Evolutionary conservation across 176 grass and related monocot species (phyloP).

Genomic region (Phyllostachys edulis): DNA sequence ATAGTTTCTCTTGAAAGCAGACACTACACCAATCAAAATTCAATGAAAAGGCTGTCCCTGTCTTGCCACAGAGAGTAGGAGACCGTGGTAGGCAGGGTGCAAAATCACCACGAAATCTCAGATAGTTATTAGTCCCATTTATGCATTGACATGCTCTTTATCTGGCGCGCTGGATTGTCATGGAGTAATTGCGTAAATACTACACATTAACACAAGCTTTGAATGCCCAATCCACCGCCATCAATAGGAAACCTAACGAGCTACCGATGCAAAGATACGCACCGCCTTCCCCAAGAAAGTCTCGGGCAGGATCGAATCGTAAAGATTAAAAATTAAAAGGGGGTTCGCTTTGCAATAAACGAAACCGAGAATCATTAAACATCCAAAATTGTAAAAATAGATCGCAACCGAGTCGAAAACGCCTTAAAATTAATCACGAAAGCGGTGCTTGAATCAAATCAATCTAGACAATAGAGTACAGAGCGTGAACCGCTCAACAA

Average conservation of each 20-base stretch:
- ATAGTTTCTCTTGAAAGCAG: neutral
- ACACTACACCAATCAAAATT: neutral
- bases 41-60: neutral
- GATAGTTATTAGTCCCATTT: slow-evolving; percentile 28
- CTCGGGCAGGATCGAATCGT: neutral
- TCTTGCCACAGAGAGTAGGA: slow-evolving; percentile 14
- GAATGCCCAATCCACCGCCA: slow-evolving; percentile 18
- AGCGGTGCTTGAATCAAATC: neutral
- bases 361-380: neutral
- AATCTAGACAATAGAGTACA: neutral
- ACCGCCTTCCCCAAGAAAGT: neutral
- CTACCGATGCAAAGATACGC: neutral
- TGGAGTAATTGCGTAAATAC: neutral
- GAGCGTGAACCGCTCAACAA: neutral
- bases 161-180: neutral
- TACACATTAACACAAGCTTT: neutral
- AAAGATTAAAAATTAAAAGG: slow-evolving; percentile 10
- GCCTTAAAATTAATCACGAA: neutral
- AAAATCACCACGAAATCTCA: slow-evolving; percentile 1
- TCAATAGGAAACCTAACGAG: slow-evolving; percentile 9
- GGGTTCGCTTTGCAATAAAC: slow-evolving; percentile 3
- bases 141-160: slow-evolving; percentile 7
- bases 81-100: neutral
- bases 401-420: neutral
- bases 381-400: neutral